phyloP scores from a whole-genome alignment of 106 monocot genomes.

The Dendrobium officinale region DNA sequence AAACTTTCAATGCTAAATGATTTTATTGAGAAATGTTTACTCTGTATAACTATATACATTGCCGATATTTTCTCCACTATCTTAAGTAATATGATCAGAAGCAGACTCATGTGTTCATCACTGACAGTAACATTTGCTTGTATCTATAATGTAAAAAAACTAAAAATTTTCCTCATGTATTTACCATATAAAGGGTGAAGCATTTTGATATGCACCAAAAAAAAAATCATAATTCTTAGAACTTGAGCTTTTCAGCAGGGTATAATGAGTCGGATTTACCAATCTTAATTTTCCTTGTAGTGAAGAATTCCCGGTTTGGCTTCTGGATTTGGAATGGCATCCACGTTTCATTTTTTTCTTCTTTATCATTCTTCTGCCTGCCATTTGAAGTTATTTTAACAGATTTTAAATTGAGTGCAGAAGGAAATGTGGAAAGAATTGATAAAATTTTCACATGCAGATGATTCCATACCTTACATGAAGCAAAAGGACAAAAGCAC shows the following conservation, averaged over 20 bases:
- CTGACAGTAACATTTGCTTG: no score
- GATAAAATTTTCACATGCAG: background rate
- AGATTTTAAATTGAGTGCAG: background rate
- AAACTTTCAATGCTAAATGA: no score
- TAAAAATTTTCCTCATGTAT: no score
- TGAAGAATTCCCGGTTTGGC: slow-evolving; percentile 2
- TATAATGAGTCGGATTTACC: slow-evolving; percentile 22
- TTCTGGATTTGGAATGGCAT: slow-evolving; percentile 1
- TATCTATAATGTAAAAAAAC: no score
- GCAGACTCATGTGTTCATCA: no score
- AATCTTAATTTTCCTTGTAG: slow-evolving; percentile 7
- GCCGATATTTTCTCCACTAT: no score
- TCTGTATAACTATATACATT: no score
- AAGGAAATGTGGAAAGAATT: background rate
- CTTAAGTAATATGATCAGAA: no score
- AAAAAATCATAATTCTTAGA: slow-evolving; percentile 15
- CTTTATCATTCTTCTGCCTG: slow-evolving; percentile 25
- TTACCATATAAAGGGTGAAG: no score
- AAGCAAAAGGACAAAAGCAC: slow-evolving; percentile 28
- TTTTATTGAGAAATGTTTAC: no score
- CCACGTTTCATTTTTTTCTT: slow-evolving; percentile 6
- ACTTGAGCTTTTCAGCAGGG: slow-evolving; percentile 38
- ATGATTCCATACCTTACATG: slow-evolving; percentile 39
- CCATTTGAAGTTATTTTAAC: background rate
- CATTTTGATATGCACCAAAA: no score